Percentiles rank a stretch among this genome's conserved stretches.
Conservation (phyloP, 2,329 filamentous ascomycete species). For the Tympanopsis confertula region DNA sequence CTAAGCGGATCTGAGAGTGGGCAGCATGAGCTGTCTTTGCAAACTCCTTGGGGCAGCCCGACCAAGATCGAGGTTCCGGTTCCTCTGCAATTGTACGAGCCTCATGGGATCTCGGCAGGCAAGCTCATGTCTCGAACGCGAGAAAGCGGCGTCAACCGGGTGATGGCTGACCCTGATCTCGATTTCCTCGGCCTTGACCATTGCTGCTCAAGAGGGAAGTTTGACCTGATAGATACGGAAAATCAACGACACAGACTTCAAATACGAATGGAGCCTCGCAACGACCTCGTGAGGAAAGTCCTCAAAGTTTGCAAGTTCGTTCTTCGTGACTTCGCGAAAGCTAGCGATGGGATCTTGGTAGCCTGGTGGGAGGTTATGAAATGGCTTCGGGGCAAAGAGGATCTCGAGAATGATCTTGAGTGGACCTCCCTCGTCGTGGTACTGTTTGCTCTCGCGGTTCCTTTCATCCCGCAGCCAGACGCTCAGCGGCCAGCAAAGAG, state of each 20-base stretch:
- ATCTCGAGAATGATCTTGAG: conserved; percentile 39
- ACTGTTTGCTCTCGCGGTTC: conserved; percentile 52
- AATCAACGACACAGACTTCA: conserved; percentile 26
- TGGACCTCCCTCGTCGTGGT: conserved; percentile 60
- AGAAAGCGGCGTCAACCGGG: conserved; percentile 5
- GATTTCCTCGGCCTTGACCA: background rate
- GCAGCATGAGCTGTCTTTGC: conserved; percentile 55
- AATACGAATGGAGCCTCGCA: conserved; percentile 28
- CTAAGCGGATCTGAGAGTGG: conserved; percentile 55
- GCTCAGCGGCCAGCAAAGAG: conserved; percentile 21
- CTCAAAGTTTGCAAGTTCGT: conserved; percentile 53
- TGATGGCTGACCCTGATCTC: background rate
- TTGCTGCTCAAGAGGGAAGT: conserved; percentile 15
- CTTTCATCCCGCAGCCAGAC: conserved; percentile 32
- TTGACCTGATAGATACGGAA: conserved; percentile 25
- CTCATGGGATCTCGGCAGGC: conserved; percentile 12
- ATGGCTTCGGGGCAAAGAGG: conserved; percentile 46
- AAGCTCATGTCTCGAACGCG: conserved; percentile 22
- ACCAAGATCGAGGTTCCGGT: conserved; percentile 53
- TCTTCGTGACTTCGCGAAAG: conserved; percentile 40
- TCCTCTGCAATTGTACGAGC: conserved; percentile 20
- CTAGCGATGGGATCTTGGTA: conserved; percentile 48
- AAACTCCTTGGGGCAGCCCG: conserved; percentile 64
- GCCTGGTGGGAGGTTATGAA: conserved; percentile 66
- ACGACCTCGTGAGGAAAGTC: conserved; percentile 43